Base-by-base conservation (phyloP, 2,329 filamentous ascomycete genomes). In the Trichoderma endophyticum region DNA sequence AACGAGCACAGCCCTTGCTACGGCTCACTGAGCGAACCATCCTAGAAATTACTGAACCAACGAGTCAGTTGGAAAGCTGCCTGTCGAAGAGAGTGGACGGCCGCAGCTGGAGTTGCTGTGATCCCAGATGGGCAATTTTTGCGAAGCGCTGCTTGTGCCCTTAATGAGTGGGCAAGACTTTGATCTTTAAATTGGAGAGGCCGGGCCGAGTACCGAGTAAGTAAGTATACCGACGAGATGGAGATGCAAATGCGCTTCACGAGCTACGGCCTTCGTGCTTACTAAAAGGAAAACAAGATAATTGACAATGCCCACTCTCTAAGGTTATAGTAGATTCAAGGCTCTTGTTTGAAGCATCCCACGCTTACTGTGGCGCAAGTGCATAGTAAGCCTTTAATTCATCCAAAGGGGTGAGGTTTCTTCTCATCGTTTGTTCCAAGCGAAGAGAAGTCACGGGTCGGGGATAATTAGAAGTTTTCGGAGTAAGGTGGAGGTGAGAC, bases 11-110 rank as follows among this genome's bases (percentile, higher is more conserved):
- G n/a, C 66, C 56, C 43, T 62, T 69, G 39, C 66, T 69, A 8
- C 66, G 66, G 34, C 56, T 69, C 28, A 69, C 51, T 12, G 66
- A 69, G 18, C 66, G 66, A 36, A 61, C 56, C 66, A 69, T 69
- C 14, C 9, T 28, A 12, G 32, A 36, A 62, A 8, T 24, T 4
- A 12, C 12, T 32, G 28, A 6, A 11, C 6, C 15, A 7, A 21
- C 56, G 18, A 54, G 18, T 54, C 48, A 24, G 48, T 30, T 32
- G 12, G 6, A 1, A 34, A 21, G 5, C 6, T 24, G 15, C 12
- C 30, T 7, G 12, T 26, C 11, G 14, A 15, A 3, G 12, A 12
- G 59, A 24, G 12, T 24, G 0, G 6, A 57, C 21, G 30, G 32
- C 12, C 6, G 18, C n/a, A 12, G 4, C 30, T n/a, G 6, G 12